A percentile compares a stretch with the other conserved stretches of the same genome.
Evolutionary conservation across 2,329 filamentous ascomycete species (phyloP).

Genomic region (Botryotinia convoluta): DNA sequence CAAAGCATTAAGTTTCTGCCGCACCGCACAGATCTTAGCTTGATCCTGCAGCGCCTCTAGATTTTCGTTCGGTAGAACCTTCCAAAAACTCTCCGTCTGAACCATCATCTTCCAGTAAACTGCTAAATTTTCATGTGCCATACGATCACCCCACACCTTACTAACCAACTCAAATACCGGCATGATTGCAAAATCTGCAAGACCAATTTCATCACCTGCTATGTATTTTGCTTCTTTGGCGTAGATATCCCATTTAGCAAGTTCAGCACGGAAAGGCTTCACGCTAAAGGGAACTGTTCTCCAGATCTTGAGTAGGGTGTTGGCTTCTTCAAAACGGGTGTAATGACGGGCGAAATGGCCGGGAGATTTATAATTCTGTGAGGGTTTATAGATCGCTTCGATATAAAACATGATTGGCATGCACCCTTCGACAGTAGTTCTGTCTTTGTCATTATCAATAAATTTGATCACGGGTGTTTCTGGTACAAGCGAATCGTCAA

Average conservation of each 20-base stretch:
- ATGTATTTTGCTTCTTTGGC: slow-evolving; percentile 42
- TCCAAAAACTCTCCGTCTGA: slow-evolving; percentile 25
- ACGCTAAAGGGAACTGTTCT: slow-evolving; percentile 26
- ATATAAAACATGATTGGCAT: slow-evolving; percentile 59
- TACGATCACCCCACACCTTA: slow-evolving; percentile 37
- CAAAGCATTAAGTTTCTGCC: neutral
- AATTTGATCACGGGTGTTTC: slow-evolving; percentile 46
- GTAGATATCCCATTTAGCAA: slow-evolving; percentile 32
- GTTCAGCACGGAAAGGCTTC: slow-evolving; percentile 34
- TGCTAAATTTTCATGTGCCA: slow-evolving; percentile 36
- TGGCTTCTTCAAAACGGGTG: slow-evolving; percentile 31
- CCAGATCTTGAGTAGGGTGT: slow-evolving; percentile 31
- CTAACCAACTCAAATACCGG: slow-evolving; percentile 52
- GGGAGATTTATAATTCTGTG: slow-evolving; percentile 12
- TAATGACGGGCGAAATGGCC: slow-evolving; percentile 33
- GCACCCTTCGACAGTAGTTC: slow-evolving; percentile 50
- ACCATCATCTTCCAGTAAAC: slow-evolving; percentile 29
- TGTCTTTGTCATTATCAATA: slow-evolving; percentile 52
- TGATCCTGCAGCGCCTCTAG: neutral
- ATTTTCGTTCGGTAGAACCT: slow-evolving; percentile 20
- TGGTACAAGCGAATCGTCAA: slow-evolving; percentile 22
- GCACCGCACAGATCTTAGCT: neutral
- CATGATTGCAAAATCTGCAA: slow-evolving; percentile 58
- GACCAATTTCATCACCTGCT: slow-evolving; percentile 42
- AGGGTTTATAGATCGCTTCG: slow-evolving; percentile 49